Evolutionary conservation across 2,329 filamentous ascomycete species (phyloP).

Genomic region (Botrytis byssoidea): DNA sequence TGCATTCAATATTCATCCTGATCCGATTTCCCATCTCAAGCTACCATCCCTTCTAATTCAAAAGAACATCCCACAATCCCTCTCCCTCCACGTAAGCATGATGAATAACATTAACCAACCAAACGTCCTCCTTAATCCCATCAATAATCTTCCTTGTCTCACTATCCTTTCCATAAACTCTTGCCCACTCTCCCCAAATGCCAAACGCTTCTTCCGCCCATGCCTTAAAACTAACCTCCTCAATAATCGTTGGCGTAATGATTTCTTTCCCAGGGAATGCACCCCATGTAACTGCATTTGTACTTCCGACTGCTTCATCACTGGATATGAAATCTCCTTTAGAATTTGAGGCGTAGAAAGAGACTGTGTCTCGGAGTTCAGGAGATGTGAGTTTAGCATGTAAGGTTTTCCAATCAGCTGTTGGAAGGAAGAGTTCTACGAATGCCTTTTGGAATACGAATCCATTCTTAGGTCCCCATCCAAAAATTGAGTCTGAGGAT

Average conservation of each 20-base stretch:
- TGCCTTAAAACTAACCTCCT: slow-evolving; percentile 87
- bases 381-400: slow-evolving; percentile 57
- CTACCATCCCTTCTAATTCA: slow-evolving; percentile 26
- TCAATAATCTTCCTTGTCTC: slow-evolving; percentile 71
- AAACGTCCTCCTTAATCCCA: slow-evolving; percentile 65
- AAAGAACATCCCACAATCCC: slow-evolving; percentile 69
- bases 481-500: slow-evolving; percentile 76
- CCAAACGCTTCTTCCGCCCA: slow-evolving; percentile 96
- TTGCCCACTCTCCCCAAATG: slow-evolving; percentile 92
- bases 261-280: slow-evolving; percentile 96
- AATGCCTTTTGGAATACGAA: slow-evolving; percentile 99
- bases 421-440: slow-evolving; percentile 89
- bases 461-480: slow-evolving; percentile 89
- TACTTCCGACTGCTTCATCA: slow-evolving; percentile 51
- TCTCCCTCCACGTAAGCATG: slow-evolving; percentile 72
- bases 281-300: slow-evolving; percentile 96
- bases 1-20: not conserved
- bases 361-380: slow-evolving; percentile 64
- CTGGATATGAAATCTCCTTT: slow-evolving; percentile 76
- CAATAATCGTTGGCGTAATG: slow-evolving; percentile 92
- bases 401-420: slow-evolving; percentile 67
- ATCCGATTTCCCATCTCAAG: not conserved
- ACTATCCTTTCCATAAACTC: slow-evolving; percentile 70
- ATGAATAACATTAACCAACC: slow-evolving; percentile 89
- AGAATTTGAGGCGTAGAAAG: slow-evolving; percentile 84